These are phyloP conservation scores for Hygrocybe punicea DNA, from an alignment of 768 basidiomycete species.

Conservation along the genomic window DNA sequence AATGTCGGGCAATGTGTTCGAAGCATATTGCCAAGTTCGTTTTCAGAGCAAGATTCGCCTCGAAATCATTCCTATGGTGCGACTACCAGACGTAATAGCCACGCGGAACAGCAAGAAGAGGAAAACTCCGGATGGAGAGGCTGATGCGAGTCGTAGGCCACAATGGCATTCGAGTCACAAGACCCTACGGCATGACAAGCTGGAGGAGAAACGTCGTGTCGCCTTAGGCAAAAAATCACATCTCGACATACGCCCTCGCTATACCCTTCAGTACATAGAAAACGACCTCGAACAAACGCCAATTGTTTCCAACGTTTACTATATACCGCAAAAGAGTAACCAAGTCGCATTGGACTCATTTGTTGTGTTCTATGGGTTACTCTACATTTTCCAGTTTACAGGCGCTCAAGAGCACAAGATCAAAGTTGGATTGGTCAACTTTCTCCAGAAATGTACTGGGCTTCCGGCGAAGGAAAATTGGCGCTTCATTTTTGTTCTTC, in stretches of 20 bases:
- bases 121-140: background rate
- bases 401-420: constrained; percentile 3
- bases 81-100: background rate
- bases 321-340: constrained; percentile 7
- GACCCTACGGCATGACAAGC: background rate
- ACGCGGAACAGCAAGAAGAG: background rate
- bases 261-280: constrained; percentile 1
- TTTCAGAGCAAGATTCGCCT: background rate
- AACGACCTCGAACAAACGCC: background rate
- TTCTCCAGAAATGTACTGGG: background rate
- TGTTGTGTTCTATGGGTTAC: constrained; percentile 9
- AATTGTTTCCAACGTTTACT: constrained; percentile 8
- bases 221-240: background rate
- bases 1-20: constrained; percentile 2
- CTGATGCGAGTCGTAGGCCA: background rate
- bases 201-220: constrained; percentile 7
- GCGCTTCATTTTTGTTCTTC: constrained; percentile 10
- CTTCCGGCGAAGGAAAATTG: constrained; percentile 7
- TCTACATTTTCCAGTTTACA: constrained; percentile 15
- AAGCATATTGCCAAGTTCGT: background rate
- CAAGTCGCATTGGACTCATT: constrained; percentile 13
- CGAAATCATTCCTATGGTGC: constrained; percentile 6
- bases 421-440: background rate
- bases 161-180: constrained; percentile 12
- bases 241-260: constrained; percentile 1